phyloP scores from a whole-genome alignment of 371 early-diverging fungal species.

The Dinochytrium kinnereticum region DNA sequence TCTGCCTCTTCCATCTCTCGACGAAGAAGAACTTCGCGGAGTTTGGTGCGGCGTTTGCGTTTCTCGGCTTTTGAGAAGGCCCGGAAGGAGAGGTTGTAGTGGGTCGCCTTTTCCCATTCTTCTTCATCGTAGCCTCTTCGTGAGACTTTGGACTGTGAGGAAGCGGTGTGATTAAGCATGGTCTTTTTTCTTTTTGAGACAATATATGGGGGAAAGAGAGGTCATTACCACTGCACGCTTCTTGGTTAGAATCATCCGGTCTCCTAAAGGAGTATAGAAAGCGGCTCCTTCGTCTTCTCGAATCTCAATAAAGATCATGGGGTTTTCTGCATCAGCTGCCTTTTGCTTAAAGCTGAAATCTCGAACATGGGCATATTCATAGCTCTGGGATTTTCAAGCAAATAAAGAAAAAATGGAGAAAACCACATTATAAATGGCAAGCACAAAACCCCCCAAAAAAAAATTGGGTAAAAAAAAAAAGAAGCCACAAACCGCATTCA shows the following conservation, averaged over 20 bases:
- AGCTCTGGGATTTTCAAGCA: neutral
- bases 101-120: neutral
- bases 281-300: constrained; percentile 16
- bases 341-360: constrained; percentile 7
- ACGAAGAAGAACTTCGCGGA: neutral
- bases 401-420: neutral
- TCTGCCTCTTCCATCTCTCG: constrained; percentile 5
- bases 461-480: neutral
- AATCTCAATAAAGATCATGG: constrained; percentile 6
- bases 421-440: no score
- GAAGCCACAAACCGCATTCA: neutral
- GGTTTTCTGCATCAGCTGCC: neutral
- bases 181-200: neutral
- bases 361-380: constrained; percentile 7
- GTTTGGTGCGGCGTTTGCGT: neutral
- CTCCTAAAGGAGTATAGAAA: neutral
- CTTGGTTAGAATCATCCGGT: neutral
- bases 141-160: neutral
- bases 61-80: neutral
- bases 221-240: constrained; percentile 7
- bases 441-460: no score
- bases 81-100: neutral
- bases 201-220: neutral
- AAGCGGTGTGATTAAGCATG: neutral
- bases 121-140: neutral